phyloP scores from a whole-genome alignment of 192 early-diverging fungal genomes.

The Coemansia sp. region DNA sequence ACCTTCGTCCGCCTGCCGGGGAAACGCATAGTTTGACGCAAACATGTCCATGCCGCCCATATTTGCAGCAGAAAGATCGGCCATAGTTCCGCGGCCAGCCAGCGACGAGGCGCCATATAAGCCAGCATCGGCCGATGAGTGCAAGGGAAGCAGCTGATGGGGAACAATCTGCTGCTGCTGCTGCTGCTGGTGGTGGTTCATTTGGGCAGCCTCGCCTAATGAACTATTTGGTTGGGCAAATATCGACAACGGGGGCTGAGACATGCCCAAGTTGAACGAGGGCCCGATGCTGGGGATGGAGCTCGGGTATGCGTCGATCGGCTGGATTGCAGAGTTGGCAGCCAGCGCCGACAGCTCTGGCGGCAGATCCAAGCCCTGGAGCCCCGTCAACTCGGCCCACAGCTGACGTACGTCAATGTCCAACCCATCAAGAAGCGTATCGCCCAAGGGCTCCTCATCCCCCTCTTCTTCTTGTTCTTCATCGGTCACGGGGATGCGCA shows the following conservation, averaged over 20 bases:
- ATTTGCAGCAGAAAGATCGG: background rate
- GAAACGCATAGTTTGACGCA: constrained; percentile 52
- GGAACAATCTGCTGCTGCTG: background rate
- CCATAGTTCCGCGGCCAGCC: background rate
- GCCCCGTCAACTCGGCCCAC: constrained; percentile 50
- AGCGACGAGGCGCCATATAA: background rate
- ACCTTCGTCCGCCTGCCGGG: background rate
- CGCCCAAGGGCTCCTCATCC: background rate
- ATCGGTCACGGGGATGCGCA: background rate
- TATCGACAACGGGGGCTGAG: background rate
- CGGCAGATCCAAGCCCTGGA: constrained; percentile 36
- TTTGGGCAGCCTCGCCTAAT: background rate
- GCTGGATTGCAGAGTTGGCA: constrained; percentile 23
- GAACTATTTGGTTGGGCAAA: background rate
- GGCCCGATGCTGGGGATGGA: constrained; percentile 16
- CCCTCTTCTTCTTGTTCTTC: background rate
- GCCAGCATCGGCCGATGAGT: background rate
- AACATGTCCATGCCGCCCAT: constrained; percentile 13
- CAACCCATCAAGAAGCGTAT: constrained; percentile 13
- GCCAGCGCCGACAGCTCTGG: constrained; percentile 39
- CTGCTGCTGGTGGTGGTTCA: background rate
- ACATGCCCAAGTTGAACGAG: constrained; percentile 14
- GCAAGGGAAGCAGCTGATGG: background rate
- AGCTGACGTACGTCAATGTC: constrained; percentile 40
- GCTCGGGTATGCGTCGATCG: background rate